Evolutionary conservation across 2,329 filamentous ascomycete genomes (phyloP).

Genomic region (Teratosphaeria viscida): DNA sequence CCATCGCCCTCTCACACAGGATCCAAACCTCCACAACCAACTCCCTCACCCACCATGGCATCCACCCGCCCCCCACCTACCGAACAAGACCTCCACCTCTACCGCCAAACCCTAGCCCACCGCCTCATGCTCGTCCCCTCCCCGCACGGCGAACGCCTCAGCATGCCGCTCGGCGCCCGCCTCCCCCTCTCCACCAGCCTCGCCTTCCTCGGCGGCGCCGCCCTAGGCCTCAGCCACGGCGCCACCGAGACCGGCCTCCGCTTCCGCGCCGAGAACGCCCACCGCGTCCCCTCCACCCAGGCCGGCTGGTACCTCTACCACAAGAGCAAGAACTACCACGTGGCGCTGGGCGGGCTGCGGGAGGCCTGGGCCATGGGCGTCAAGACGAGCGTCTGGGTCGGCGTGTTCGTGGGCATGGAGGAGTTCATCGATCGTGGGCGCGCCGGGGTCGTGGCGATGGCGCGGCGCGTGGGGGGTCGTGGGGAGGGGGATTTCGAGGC

Average conservation of each 20-base stretch:
- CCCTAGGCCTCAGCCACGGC: constrained; percentile 25
- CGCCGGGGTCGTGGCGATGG: constrained; percentile 49
- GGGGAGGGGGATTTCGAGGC: constrained; percentile 32
- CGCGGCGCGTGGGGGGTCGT: constrained; percentile 25
- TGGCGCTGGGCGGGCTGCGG: constrained; percentile 63
- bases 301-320: constrained; percentile 98
- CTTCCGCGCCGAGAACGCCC: constrained; percentile 92
- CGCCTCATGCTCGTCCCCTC: background rate
- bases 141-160: constrained; percentile 18
- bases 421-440: constrained; percentile 67
- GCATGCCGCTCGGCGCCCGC: constrained; percentile 22
- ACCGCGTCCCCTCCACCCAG: constrained; percentile 67
- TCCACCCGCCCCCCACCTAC: background rate
- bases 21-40: background rate
- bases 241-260: constrained; percentile 47
- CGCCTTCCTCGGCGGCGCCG: constrained; percentile 17
- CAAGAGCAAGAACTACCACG: constrained; percentile 91
- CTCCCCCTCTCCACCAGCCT: constrained; percentile 19
- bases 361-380: constrained; percentile 68
- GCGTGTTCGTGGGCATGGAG: constrained; percentile 70
- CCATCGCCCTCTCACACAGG: background rate
- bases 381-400: constrained; percentile 61
- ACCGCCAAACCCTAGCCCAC: background rate
- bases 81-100: background rate
- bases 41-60: background rate